phyloP scores from a whole-genome alignment of 2,329 filamentous ascomycete species.

The Fusarium metavorans region DNA sequence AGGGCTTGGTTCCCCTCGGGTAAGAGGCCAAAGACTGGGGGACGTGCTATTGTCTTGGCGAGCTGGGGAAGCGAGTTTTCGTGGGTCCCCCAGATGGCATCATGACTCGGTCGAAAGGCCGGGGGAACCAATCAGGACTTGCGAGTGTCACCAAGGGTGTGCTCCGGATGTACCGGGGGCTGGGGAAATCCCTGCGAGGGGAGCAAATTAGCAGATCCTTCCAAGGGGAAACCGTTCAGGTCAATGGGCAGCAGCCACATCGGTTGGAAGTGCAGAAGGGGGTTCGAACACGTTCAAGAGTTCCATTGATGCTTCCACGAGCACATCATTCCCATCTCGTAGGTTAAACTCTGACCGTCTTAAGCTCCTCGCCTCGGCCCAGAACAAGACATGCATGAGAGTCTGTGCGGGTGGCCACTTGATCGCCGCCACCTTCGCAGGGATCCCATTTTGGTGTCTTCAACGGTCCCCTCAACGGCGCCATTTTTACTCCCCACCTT shows the following conservation, averaged over 20 bases:
- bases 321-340: not conserved
- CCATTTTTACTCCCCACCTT: not conserved
- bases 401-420: not conserved
- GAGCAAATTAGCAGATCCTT: constrained; percentile 7
- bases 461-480: not conserved
- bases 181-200: not conserved
- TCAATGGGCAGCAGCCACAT: not conserved
- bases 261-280: not conserved
- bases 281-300: not conserved
- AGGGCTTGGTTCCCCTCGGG: not conserved
- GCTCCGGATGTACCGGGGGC: not conserved
- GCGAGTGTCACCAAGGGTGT: not conserved
- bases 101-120: constrained; percentile 2
- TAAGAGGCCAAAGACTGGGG: not conserved
- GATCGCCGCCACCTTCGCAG: not conserved
- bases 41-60: not conserved
- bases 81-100: not conserved
- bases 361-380: not conserved
- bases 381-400: not conserved
- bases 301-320: not conserved
- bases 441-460: not conserved
- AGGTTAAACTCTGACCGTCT: not conserved
- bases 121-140: not conserved
- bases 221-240: not conserved
- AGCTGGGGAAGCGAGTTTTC: constrained; percentile 2